These are phyloP conservation scores for Coemansia furcata DNA, from an alignment of 192 early-diverging fungal species.

Conservation along the genomic window DNA sequence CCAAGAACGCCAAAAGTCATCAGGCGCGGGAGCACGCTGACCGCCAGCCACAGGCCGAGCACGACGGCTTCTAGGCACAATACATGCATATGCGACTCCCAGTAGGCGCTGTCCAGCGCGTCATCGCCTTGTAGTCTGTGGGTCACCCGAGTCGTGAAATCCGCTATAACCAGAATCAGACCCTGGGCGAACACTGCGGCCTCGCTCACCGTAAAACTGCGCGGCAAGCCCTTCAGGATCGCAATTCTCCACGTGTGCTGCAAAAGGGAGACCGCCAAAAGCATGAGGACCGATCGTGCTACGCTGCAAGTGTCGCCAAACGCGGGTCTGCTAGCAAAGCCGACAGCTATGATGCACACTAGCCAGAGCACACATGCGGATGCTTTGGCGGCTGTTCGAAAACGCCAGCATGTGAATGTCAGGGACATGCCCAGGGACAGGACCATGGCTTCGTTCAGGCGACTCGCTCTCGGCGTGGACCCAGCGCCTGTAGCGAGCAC, in stretches of 20 bases:
- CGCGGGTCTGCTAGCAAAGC: background rate
- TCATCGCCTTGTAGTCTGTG: background rate
- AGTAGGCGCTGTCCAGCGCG: background rate
- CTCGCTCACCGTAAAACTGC: slow-evolving; percentile 47
- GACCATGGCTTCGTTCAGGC: background rate
- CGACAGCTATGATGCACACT: background rate
- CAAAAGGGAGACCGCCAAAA: background rate
- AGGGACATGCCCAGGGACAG: slow-evolving; percentile 4
- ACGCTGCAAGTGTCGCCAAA: background rate
- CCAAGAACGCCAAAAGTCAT: background rate
- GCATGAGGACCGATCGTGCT: background rate
- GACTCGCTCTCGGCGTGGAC: background rate
- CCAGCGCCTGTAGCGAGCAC: slow-evolving; percentile 6
- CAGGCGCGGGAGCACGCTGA: background rate
- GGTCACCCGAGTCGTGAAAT: slow-evolving; percentile 1
- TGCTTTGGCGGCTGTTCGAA: background rate
- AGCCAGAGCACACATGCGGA: background rate
- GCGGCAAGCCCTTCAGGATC: slow-evolving; percentile 7
- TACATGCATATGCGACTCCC: slow-evolving; percentile 8
- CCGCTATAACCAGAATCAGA: background rate
- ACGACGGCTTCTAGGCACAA: slow-evolving; percentile 23
- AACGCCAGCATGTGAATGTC: slow-evolving; percentile 1
- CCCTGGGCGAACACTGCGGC: slow-evolving; percentile 31
- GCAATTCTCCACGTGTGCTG: background rate
- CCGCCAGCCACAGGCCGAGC: background rate